Evolutionary conservation across 768 basidiomycete species (phyloP), one percentile per base, ranked within the genome.

Genomic region (Termitomyces sp.): DNA sequence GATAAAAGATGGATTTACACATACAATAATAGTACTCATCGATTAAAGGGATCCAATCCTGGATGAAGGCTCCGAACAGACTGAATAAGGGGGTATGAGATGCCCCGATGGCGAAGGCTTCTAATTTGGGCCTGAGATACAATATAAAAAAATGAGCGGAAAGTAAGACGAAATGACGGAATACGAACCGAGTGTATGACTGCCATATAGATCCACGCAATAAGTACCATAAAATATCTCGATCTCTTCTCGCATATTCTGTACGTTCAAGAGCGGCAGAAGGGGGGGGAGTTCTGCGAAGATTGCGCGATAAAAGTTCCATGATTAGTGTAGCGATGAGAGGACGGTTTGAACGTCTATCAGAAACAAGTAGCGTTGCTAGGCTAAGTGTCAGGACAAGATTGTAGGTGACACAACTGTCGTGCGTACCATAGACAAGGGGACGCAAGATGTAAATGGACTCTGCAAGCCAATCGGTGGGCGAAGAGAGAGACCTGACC

Each of bases 11-110:
- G 44, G 50, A 29, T 39, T n/a, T n/a, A 23, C 35, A 77, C 91
- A 56, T 64, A 91, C 91, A 94, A 77, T 94, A 94, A 74, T 94
- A 86, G 72, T 94, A 94, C 65, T 90, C 89, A 66, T 94, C 84
- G 56, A 94, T 89, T 66, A 94, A 72, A 18, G 91, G 92, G 59
- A 94, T 83, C 91, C 92, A 94, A 63, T 92, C 91, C 59, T 83
- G 85, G 54, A 91, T 66, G 54, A 94, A 71, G 23, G 84, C 81
- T 59, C 89, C 77, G 38, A 91, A 68, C 45, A 91, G 66, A n/a
- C 85, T 82, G 25, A 94, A 63, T 25, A 92, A 48, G 15, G 90
- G 90, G 42, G 76, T 77, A 53, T 73, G 73, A 3, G 82, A 74
- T 18, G 82, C 77, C 40, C 67, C 73, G 57, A 81, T 71, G 31